Conservation (phyloP, 108 stramenopile genomes). For the Cylindrotheca closterium region DNA sequence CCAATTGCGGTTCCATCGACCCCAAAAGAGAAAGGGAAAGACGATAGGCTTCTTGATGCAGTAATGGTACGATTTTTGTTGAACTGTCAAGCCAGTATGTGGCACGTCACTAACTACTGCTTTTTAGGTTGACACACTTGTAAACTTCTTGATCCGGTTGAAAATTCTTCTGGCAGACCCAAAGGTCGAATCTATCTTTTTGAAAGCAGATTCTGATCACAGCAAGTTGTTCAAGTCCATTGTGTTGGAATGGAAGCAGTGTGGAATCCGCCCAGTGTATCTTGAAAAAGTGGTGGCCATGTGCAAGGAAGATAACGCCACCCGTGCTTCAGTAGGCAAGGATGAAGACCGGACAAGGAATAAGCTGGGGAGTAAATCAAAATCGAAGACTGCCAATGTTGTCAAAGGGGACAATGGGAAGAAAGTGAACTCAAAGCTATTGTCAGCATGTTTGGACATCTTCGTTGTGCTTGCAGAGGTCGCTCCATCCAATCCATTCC, state of each 20-base stretch:
- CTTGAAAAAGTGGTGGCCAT: slow-evolving; percentile 65
- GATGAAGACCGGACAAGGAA: slow-evolving; percentile 13
- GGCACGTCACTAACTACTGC: slow-evolving; percentile 1
- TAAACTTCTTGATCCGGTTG: slow-evolving; percentile 82
- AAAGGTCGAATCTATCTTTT: slow-evolving; percentile 18
- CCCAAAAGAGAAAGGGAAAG: background rate
- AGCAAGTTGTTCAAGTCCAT: slow-evolving; percentile 30
- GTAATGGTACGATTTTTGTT: slow-evolving; percentile 21
- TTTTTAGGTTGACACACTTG: slow-evolving; percentile 56
- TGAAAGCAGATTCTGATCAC: slow-evolving; percentile 21
- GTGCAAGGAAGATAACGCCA: slow-evolving; percentile 32
- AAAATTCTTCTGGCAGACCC: slow-evolving; percentile 75
- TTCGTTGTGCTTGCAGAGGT: slow-evolving; percentile 27
- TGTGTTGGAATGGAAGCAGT: slow-evolving; percentile 25
- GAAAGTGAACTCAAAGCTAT: slow-evolving; percentile 9
- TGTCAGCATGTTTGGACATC: slow-evolving; percentile 48
- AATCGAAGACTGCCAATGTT: background rate
- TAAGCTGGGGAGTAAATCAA: slow-evolving; percentile 11
- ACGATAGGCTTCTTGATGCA: slow-evolving; percentile 7
- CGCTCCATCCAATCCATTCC: slow-evolving; percentile 34
- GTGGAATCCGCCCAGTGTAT: slow-evolving; percentile 40
- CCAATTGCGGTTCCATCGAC: slow-evolving; percentile 1
- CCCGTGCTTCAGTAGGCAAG: background rate
- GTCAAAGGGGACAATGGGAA: slow-evolving; percentile 22
- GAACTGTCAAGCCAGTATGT: too few species aligned